These are phyloP conservation scores for Juglanconis juglandina DNA, from an alignment of 2,329 filamentous ascomycete genomes.

Conservation along the genomic window DNA sequence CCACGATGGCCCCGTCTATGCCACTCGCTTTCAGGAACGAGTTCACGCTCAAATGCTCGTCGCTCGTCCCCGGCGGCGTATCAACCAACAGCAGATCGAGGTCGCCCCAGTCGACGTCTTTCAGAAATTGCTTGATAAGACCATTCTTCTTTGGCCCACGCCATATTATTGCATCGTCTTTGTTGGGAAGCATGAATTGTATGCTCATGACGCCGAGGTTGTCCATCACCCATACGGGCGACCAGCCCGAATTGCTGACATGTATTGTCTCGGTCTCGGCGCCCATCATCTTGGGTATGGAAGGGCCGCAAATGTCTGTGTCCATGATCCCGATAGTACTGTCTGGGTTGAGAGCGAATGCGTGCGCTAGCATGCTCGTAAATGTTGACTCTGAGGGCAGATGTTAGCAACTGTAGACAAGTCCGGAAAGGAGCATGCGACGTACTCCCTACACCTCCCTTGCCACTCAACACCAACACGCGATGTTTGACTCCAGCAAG, in stretches of 20 bases:
- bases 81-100: constrained; percentile 91
- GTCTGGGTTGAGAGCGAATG: constrained; percentile 77
- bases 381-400: constrained; percentile 68
- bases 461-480: constrained; percentile 86
- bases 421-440: not conserved
- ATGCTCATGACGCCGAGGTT: constrained; percentile 96
- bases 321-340: constrained; percentile 92
- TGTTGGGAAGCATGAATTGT: constrained; percentile 93
- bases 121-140: constrained; percentile 94
- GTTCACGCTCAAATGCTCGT: constrained; percentile 94
- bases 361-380: constrained; percentile 81
- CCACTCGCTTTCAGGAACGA: constrained; percentile 85
- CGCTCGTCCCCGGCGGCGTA: constrained; percentile 90
- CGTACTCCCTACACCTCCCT: constrained; percentile 82
- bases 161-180: constrained; percentile 97
- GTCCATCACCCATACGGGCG: constrained; percentile 90
- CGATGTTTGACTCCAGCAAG: constrained; percentile 84
- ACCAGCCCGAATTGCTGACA: constrained; percentile 84
- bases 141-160: constrained; percentile 98
- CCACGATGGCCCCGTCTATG: constrained; percentile 87
- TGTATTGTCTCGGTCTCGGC: constrained; percentile 93
- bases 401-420: not conserved
- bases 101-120: constrained; percentile 97
- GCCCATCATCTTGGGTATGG: constrained; percentile 98
- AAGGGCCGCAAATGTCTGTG: constrained; percentile 94